Percentiles rank a stretch among this genome's conserved stretches.
phyloP scores from a whole-genome alignment of 805 yeast genomes.

The Candida ficus region DNA sequence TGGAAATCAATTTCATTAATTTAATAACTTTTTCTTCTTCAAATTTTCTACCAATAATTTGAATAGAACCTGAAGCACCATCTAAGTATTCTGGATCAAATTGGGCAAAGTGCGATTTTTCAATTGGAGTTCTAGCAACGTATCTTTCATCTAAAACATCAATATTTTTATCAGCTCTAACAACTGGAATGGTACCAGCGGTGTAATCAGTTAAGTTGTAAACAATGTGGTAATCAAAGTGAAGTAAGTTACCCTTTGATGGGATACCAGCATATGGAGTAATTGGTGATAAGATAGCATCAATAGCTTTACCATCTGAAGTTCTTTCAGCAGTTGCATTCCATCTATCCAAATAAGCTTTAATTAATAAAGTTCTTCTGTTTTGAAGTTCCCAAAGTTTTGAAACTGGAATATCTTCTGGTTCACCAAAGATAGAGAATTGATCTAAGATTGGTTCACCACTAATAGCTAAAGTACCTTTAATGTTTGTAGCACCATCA shows the following conservation, averaged over 20 bases:
- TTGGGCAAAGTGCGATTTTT: conserved; percentile 29
- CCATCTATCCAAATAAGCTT: conserved; percentile 40
- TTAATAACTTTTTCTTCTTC: conserved; percentile 58
- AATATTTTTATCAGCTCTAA: conserved; percentile 41
- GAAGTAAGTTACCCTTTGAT: conserved; percentile 16
- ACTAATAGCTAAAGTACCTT: not conserved
- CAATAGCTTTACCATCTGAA: conserved; percentile 37
- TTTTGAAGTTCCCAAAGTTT: conserved; percentile 40
- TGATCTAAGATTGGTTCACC: not conserved
- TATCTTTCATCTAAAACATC: conserved; percentile 34
- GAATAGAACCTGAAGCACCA: conserved; percentile 63
- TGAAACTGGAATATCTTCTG: conserved; percentile 32
- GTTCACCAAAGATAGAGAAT: conserved; percentile 32
- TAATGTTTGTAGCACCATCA: not conserved
- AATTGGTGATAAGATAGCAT: conserved; percentile 41
- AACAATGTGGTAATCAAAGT: conserved; percentile 44
- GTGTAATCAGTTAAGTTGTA: conserved; percentile 53
- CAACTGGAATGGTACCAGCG: conserved; percentile 54
- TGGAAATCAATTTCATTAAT: conserved; percentile 37
- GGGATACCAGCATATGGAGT: conserved; percentile 32
- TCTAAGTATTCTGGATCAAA: conserved; percentile 49
- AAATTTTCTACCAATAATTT: conserved; percentile 52
- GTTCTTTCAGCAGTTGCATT: conserved; percentile 31
- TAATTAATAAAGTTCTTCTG: conserved; percentile 33
- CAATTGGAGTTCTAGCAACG: conserved; percentile 17